These are phyloP conservation scores for Corymbia calophylla DNA, from an alignment of 441 rosid species.

Conservation along the genomic window DNA sequence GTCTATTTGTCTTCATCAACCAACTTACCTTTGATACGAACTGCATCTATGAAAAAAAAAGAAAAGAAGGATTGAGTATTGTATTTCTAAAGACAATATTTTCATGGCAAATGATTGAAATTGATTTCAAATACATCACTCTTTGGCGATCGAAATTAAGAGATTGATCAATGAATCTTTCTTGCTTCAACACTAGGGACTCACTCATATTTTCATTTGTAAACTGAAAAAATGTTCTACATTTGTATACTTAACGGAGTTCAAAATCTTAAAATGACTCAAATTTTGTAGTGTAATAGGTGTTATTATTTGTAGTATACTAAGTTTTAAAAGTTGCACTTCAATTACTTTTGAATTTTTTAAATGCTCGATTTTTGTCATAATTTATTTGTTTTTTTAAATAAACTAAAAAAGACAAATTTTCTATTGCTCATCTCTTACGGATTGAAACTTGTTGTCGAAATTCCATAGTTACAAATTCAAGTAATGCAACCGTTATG, in stretches of 20 bases:
- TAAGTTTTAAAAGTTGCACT: neutral
- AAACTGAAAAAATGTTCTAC: neutral
- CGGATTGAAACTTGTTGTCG: no score
- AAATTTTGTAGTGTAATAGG: neutral
- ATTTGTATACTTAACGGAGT: neutral
- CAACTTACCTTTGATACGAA: neutral
- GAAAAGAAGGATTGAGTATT: neutral
- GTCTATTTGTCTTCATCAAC: neutral
- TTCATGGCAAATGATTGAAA: neutral
- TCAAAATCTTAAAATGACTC: neutral
- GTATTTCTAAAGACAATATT: neutral
- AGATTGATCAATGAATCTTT: neutral
- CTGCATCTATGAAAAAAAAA: neutral
- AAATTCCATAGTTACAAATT: neutral
- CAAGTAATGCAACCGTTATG: no score
- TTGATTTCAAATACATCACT: neutral
- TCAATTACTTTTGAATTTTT: neutral
- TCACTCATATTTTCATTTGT: neutral
- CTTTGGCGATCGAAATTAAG: neutral
- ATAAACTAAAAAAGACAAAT: neutral
- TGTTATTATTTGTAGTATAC: neutral
- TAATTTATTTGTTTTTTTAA: neutral
- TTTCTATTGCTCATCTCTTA: neutral
- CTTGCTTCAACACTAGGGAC: neutral
- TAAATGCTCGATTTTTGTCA: neutral